phyloP scores from a whole-genome alignment of 139 green algal species.

The Coccomyxa sp. region DNA sequence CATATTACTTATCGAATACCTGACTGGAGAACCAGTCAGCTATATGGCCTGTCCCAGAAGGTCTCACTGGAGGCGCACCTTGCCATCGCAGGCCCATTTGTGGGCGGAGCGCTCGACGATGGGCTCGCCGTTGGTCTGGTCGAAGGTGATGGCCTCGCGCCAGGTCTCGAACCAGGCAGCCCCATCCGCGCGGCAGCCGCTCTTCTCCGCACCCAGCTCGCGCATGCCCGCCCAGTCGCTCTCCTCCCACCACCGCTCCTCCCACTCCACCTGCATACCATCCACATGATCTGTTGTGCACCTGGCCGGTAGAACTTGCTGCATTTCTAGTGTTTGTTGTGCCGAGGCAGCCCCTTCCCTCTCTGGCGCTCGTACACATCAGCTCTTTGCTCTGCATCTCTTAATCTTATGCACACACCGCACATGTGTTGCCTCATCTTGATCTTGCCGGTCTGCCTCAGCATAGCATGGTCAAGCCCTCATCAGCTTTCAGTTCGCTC shows the following conservation, averaged over 20 bases:
- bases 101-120: slow-evolving; percentile 71
- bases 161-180: slow-evolving; percentile 75
- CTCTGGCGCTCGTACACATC: too few species aligned
- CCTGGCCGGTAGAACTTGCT: background rate
- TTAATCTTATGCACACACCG: too few species aligned
- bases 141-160: slow-evolving; percentile 65
- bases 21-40: too few species aligned
- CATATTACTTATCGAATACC: too few species aligned
- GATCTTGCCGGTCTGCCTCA: too few species aligned
- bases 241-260: slow-evolving; percentile 81
- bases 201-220: slow-evolving; percentile 80
- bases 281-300: too few species aligned
- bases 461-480: too few species aligned
- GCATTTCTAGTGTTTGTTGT: background rate
- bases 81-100: slow-evolving; percentile 63
- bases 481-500: too few species aligned
- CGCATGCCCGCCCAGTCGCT: slow-evolving; percentile 70
- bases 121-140: slow-evolving; percentile 41
- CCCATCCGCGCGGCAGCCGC: slow-evolving; percentile 41
- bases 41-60: too few species aligned
- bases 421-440: too few species aligned
- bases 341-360: too few species aligned
- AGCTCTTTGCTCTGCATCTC: too few species aligned
- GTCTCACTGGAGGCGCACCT: background rate
- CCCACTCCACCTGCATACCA: slow-evolving; percentile 54